These are phyloP conservation scores for Coniella vitis DNA, from an alignment of 2,329 filamentous ascomycete species.

Conservation along the genomic window DNA sequence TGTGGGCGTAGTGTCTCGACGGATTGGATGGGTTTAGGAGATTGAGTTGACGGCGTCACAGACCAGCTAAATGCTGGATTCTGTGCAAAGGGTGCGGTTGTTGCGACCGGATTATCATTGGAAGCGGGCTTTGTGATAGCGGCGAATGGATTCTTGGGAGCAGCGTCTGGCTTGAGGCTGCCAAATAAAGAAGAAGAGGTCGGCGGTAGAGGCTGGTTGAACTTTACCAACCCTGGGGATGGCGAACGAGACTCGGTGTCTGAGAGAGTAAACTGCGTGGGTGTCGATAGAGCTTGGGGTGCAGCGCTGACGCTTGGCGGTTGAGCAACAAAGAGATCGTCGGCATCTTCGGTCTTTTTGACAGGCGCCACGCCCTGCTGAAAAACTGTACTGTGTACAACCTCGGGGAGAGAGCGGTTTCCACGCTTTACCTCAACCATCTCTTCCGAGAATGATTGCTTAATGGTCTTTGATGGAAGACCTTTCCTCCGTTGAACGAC, in stretches of 20 bases:
- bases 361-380: constrained; percentile 26
- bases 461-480: constrained; percentile 42
- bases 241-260: constrained; percentile 11
- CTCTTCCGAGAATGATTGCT: constrained; percentile 47
- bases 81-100: neutral
- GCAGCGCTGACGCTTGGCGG: constrained; percentile 2
- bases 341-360: constrained; percentile 12
- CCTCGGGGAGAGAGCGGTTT: constrained; percentile 40
- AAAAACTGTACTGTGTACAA: constrained; percentile 50
- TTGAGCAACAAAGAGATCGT: constrained; percentile 23
- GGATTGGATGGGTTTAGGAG: neutral
- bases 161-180: neutral
- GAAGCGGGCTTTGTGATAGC: neutral
- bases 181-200: neutral
- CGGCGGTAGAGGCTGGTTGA: neutral
- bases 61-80: constrained; percentile 4
- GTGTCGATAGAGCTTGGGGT: neutral
- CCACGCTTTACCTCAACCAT: constrained; percentile 57
- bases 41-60: neutral
- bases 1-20: neutral
- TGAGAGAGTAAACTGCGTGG: constrained; percentile 6
- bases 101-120: neutral
- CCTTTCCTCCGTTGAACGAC: constrained; percentile 37
- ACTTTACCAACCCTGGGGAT: constrained; percentile 4
- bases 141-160: constrained; percentile 10